phyloP scores from a whole-genome alignment of 257 asterid species.

The Buddleja alternifolia region DNA sequence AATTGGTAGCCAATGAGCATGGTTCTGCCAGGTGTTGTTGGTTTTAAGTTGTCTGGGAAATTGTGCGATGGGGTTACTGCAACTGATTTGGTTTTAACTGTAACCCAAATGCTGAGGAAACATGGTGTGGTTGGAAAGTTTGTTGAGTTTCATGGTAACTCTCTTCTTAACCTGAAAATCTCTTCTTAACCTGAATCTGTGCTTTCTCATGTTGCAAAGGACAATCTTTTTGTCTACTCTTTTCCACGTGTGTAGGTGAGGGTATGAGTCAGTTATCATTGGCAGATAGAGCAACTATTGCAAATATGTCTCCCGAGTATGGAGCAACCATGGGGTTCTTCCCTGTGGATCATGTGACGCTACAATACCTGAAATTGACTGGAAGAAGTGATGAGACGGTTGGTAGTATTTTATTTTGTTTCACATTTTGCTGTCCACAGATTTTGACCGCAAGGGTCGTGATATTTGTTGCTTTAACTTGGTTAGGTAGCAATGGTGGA shows the following conservation, averaged over 20 bases:
- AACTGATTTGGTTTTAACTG: conserved; percentile 91
- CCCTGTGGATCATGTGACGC: conserved; percentile 90
- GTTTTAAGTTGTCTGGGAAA: conserved; percentile 81
- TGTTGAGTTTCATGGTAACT: conserved; percentile 76
- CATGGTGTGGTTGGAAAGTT: conserved; percentile 95
- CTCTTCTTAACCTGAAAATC: conserved; percentile 9
- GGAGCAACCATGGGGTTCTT: conserved; percentile 99
- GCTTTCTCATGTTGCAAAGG: conserved; percentile 18
- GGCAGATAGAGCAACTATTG: conserved; percentile 95
- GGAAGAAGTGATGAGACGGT: conserved; percentile 89
- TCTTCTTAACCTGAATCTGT: background rate
- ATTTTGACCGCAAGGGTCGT: conserved; percentile 1
- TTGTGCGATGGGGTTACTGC: conserved; percentile 84
- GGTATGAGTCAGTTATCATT: conserved; percentile 81
- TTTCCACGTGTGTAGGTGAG: conserved; percentile 51
- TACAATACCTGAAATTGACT: conserved; percentile 78
- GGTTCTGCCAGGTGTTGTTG: conserved; percentile 96
- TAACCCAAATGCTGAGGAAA: conserved; percentile 85
- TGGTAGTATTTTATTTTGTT: conserved; percentile 22
- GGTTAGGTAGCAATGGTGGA: conserved; percentile 81
- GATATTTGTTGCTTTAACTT: conserved; percentile 27
- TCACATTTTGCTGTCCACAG: background rate
- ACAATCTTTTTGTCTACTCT: background rate
- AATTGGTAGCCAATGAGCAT: conserved; percentile 86
- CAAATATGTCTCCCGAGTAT: conserved; percentile 96